Percentiles rank a stretch among this genome's conserved stretches.
Evolutionary conservation across 2,329 filamentous ascomycete genomes (phyloP).

Genomic region (Chaetothyriales sp.): DNA sequence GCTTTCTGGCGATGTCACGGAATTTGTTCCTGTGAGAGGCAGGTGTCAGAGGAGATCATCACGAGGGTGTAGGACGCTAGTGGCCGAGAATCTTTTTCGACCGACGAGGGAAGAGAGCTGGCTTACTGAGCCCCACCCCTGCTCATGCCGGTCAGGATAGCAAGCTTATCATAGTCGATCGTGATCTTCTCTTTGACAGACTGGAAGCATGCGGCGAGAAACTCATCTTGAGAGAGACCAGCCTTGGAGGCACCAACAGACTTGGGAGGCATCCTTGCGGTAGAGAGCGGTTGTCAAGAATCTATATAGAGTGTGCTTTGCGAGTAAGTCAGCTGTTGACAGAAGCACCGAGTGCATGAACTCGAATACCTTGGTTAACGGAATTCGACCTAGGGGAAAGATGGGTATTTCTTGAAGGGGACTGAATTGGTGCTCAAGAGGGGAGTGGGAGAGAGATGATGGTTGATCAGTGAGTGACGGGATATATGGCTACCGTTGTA

Average conservation of each 20-base stretch:
- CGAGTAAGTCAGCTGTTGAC: not conserved
- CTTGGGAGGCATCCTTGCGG: constrained; percentile 5
- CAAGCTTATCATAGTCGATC: constrained; percentile 12
- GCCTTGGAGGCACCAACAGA: not conserved
- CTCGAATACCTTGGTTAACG: not conserved
- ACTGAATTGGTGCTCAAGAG: not conserved
- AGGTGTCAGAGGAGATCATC: constrained; percentile 2
- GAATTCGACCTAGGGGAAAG: not conserved
- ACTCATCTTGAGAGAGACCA: constrained; percentile 5
- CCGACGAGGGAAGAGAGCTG: not conserved
- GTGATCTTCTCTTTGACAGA: constrained; percentile 10
- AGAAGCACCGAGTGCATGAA: not conserved
- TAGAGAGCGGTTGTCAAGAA: not conserved
- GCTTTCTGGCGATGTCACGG: constrained; percentile 11
- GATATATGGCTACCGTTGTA: not conserved
- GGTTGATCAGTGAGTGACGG: not conserved
- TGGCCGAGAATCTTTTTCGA: not conserved
- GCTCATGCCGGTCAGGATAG: constrained; percentile 12
- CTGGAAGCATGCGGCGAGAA: constrained; percentile 15
- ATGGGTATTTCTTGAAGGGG: not conserved
- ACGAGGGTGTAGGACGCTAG: not conserved
- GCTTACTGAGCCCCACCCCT: constrained; percentile 16
- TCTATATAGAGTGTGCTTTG: not conserved
- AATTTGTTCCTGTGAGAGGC: constrained; percentile 15
- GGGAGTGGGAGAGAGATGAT: not conserved